Percentiles rank a stretch among this genome's conserved stretches.
Conservation (phyloP, 768 basidiomycete genomes). For the Suillus discolor region DNA sequence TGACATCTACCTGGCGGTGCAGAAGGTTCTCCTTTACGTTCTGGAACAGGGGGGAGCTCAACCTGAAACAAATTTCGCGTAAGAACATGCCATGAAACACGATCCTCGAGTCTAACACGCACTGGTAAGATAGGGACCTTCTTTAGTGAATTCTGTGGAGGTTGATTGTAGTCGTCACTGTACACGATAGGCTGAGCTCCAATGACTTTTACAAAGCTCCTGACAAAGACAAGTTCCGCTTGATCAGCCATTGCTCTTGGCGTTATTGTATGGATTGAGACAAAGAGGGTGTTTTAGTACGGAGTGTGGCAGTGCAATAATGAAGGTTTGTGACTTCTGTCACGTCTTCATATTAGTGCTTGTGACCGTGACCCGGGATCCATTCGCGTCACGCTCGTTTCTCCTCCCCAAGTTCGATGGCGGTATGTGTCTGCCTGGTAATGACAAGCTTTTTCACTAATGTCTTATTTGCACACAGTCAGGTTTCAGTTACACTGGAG, state of each 20-base stretch:
- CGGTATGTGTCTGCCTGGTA: slow-evolving; percentile 29
- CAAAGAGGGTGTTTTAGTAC: background rate
- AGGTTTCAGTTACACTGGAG: slow-evolving; percentile 66
- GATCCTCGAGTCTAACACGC: slow-evolving; percentile 24
- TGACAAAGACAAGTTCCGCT: slow-evolving; percentile 62
- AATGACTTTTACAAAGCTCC: slow-evolving; percentile 63
- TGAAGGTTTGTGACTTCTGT: background rate
- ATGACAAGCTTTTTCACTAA: slow-evolving; percentile 15
- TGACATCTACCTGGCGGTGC: slow-evolving; percentile 31
- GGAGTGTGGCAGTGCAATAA: background rate
- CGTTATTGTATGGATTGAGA: background rate
- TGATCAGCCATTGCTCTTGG: slow-evolving; percentile 52
- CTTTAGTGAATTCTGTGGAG: slow-evolving; percentile 63
- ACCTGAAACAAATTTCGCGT: slow-evolving; percentile 42
- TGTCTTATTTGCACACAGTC: slow-evolving; percentile 42
- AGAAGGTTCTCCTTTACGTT: slow-evolving; percentile 43
- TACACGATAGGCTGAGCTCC: slow-evolving; percentile 69
- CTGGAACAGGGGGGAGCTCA: slow-evolving; percentile 61
- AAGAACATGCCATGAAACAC: slow-evolving; percentile 13
- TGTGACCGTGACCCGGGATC: slow-evolving; percentile 18
- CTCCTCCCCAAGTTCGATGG: slow-evolving; percentile 33
- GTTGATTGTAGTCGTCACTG: slow-evolving; percentile 76
- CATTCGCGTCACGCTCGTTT: slow-evolving; percentile 21
- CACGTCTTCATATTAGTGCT: background rate
- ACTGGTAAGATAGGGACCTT: slow-evolving; percentile 74